These are phyloP conservation scores for Botryotinia globosa DNA, from an alignment of 2,329 filamentous ascomycete genomes.

Conservation along the genomic window DNA sequence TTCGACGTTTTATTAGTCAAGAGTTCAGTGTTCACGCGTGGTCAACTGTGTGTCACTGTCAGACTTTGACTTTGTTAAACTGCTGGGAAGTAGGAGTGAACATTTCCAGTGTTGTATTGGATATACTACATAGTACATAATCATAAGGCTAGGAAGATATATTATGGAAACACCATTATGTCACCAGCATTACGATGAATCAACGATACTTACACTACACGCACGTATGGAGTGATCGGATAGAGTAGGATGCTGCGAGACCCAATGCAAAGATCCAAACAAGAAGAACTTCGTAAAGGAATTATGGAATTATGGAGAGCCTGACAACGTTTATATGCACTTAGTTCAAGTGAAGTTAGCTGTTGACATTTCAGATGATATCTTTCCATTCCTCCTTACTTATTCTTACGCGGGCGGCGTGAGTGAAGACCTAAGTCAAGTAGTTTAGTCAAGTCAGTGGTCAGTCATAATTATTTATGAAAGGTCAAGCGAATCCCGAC, in stretches of 20 bases:
- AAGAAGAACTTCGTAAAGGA: neutral
- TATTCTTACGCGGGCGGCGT: neutral
- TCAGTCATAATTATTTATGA: neutral
- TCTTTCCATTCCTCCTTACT: neutral
- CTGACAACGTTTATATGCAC: constrained; percentile 11
- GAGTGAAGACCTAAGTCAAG: neutral
- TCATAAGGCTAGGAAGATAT: neutral
- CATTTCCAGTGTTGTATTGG: neutral
- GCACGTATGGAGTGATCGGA: constrained; percentile 1
- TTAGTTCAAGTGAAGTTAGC: neutral
- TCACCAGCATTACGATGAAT: constrained; percentile 13
- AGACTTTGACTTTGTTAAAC: neutral
- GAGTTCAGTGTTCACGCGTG: constrained; percentile 11
- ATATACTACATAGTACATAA: neutral
- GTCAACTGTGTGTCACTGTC: constrained; percentile 11
- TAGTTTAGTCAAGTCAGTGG: neutral
- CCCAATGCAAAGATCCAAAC: neutral
- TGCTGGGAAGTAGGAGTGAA: neutral
- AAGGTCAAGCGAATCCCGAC: neutral
- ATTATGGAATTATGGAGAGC: constrained; percentile 2
- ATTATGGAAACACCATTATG: neutral
- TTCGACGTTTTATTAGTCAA: constrained; percentile 2
- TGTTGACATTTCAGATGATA: neutral
- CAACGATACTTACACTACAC: neutral
- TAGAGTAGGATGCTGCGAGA: neutral